Conservation (phyloP, 2,329 filamentous ascomycete genomes). For the Ampelomyces quisqualis region DNA sequence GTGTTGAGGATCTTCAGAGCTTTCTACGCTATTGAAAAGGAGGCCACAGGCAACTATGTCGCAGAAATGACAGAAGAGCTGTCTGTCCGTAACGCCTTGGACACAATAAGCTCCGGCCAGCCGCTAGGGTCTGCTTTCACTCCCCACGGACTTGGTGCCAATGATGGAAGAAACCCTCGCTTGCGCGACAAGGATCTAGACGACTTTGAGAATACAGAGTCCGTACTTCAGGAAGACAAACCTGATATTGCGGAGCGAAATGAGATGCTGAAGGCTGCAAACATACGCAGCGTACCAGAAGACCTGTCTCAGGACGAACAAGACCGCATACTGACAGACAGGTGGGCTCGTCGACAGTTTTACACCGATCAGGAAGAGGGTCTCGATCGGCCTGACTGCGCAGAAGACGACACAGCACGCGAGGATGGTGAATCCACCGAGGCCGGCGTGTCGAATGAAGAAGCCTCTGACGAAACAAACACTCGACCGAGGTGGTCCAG, state of each 20-base stretch:
- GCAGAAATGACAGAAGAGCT: conserved; percentile 75
- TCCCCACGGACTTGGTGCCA: conserved; percentile 38
- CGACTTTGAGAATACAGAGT: conserved; percentile 31
- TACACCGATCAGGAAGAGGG: conserved; percentile 87
- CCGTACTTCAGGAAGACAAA: conserved; percentile 24
- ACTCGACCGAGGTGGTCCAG: conserved; percentile 55
- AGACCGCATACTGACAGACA: conserved; percentile 56
- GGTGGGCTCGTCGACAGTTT: conserved; percentile 73
- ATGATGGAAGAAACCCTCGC: conserved; percentile 11
- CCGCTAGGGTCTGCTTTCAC: conserved; percentile 50
- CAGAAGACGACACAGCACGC: conserved; percentile 9
- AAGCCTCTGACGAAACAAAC: conserved; percentile 2
- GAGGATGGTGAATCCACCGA: conserved; percentile 9
- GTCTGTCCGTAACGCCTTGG: conserved; percentile 55
- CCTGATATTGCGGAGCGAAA: conserved; percentile 27
- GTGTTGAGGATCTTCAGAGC: conserved; percentile 89
- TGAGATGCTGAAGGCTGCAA: conserved; percentile 15
- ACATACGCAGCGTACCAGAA: conserved; percentile 9
- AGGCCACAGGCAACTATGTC: conserved; percentile 80
- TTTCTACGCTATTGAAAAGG: conserved; percentile 86
- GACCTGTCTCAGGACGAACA: conserved; percentile 9
- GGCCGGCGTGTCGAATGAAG: conserved; percentile 8
- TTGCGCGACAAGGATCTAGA: conserved; percentile 38
- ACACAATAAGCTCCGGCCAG: conserved; percentile 48
- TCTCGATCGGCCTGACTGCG: conserved; percentile 40